phyloP scores from a whole-genome alignment of 352 stramenopile species.

The Phytophthora sp. region DNA sequence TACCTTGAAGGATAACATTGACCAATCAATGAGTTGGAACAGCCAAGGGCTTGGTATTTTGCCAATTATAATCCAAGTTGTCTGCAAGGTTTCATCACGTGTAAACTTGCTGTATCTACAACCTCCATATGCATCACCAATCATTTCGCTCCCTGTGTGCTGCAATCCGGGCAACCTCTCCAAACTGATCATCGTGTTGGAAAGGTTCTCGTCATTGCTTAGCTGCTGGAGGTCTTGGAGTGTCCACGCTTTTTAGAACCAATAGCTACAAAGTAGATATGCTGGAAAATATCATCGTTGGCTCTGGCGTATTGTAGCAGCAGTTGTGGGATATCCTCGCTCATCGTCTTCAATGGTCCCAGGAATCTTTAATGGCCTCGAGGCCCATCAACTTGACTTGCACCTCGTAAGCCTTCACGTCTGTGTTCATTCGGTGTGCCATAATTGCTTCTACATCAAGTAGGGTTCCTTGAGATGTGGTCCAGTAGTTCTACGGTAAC shows the following conservation, averaged over 20 bases:
- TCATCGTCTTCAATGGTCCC: conserved; percentile 12
- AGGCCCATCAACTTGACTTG: conserved; percentile 1
- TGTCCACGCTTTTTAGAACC: neutral
- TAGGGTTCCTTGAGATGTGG: conserved; percentile 9
- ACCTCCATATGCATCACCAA: no score
- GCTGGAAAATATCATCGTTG: neutral
- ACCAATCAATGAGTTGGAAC: neutral
- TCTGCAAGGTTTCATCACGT: no score
- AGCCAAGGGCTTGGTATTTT: neutral
- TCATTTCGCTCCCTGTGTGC: no score
- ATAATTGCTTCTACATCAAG: conserved; percentile 2
- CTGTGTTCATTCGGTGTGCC: neutral
- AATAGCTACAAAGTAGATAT: neutral
- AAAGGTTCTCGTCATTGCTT: no score
- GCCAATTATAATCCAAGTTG: neutral
- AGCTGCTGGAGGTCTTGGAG: neutral
- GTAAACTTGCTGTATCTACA: no score
- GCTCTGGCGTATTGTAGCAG: neutral
- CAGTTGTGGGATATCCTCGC: conserved; percentile 7
- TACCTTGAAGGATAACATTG: neutral
- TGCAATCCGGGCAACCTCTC: no score
- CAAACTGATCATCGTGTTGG: no score
- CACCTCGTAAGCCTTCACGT: conserved; percentile 1
- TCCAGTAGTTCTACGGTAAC: conserved; percentile 3
- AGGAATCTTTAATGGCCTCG: conserved; percentile 1